These are phyloP conservation scores for Cynara cardunculus DNA, from an alignment of 129 eudicot species.

Conservation along the genomic window DNA sequence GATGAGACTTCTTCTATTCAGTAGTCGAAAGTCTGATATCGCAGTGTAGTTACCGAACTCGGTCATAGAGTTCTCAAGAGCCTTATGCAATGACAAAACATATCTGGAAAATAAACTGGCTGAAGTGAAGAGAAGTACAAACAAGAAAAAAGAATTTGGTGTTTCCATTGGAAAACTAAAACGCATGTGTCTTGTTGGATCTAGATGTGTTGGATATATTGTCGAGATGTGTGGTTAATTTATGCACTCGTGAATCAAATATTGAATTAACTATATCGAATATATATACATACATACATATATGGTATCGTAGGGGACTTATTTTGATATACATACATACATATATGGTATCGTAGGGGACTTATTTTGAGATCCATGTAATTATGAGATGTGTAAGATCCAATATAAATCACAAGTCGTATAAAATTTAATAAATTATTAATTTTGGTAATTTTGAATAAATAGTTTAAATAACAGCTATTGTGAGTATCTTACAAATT, in stretches of 20 bases:
- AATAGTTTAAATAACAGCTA: too few relatives aligned
- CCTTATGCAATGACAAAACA: neutral
- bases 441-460: too few relatives aligned
- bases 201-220: neutral
- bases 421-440: too few relatives aligned
- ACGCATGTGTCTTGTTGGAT: neutral
- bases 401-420: too few relatives aligned
- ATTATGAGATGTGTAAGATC: too few relatives aligned
- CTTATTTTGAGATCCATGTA: too few relatives aligned
- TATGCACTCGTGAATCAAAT: neutral
- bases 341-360: too few relatives aligned
- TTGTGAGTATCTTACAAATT: too few relatives aligned
- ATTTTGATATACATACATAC: too few relatives aligned
- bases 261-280: neutral
- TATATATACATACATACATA: too few relatives aligned
- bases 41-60: slow-evolving; percentile 46
- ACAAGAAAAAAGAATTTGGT: neutral
- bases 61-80: slow-evolving; percentile 8
- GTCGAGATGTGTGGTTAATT: neutral
- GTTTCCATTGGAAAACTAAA: neutral
- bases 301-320: too few relatives aligned
- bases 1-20: slow-evolving; percentile 37
- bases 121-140: neutral
- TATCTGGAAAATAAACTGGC: neutral
- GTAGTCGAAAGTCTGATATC: slow-evolving; percentile 51